Evolutionary conservation across 2,329 filamentous ascomycete species (phyloP).

Genomic region (Myotisia sp.): DNA sequence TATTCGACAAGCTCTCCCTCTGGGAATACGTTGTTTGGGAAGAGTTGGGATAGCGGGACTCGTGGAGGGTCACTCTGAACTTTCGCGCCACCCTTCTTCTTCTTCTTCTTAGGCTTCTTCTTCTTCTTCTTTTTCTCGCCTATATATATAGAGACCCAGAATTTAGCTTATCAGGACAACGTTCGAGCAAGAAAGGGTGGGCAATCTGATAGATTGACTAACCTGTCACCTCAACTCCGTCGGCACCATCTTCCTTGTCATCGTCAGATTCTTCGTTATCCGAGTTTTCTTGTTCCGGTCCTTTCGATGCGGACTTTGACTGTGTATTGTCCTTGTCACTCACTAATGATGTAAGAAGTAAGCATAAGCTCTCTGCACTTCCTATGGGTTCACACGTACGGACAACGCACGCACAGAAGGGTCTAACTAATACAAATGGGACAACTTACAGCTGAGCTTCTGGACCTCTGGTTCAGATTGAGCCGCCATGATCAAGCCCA

Average conservation of each 20-base stretch:
- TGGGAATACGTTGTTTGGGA: constrained; percentile 58
- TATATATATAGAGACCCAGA: too few species aligned
- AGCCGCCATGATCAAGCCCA: constrained; percentile 26
- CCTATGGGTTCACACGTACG: too few species aligned
- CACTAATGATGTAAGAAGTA: too few species aligned
- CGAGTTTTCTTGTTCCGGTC: constrained; percentile 31
- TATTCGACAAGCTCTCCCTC: constrained; percentile 69
- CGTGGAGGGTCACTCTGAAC: constrained; percentile 65
- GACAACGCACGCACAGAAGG: too few species aligned
- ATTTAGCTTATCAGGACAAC: too few species aligned
- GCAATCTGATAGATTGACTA: constrained; percentile 6
- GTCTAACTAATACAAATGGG: too few species aligned
- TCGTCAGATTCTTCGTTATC: constrained; percentile 44
- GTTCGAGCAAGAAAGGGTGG: too few species aligned
- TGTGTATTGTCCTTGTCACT: constrained; percentile 22
- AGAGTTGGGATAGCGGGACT: constrained; percentile 58
- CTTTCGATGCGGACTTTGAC: constrained; percentile 21
- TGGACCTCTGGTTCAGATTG: constrained; percentile 28
- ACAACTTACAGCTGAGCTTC: constrained; percentile 26
- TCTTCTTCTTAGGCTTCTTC: constrained; percentile 64
- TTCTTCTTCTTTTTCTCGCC: constrained; percentile 64
- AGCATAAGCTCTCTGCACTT: too few species aligned
- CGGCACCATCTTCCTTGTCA: constrained; percentile 34
- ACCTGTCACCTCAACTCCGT: constrained; percentile 26
- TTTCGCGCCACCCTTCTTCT: constrained; percentile 48